Evolutionary conservation across 2,329 filamentous ascomycete genomes (phyloP).

Genomic region (Alternaria arbusti): DNA sequence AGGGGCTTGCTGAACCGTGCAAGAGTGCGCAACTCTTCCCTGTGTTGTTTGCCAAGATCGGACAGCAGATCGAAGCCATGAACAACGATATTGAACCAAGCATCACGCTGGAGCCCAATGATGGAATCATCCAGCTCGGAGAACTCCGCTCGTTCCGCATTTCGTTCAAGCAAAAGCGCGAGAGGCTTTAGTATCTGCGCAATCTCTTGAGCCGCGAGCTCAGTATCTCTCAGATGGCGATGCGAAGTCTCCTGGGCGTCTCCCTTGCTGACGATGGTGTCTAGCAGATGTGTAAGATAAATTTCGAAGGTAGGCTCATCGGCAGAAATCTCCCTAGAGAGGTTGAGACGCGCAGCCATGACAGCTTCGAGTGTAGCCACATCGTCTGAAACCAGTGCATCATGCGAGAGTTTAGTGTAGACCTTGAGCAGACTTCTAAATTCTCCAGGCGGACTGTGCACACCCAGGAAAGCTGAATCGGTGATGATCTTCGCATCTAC

Average conservation of each 20-base stretch:
- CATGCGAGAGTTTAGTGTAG: conserved; percentile 75
- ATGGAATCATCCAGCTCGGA: conserved; percentile 55
- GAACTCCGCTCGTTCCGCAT: conserved; percentile 65
- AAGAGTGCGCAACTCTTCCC: conserved; percentile 80
- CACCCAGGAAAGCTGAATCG: conserved; percentile 78
- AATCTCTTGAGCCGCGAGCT: conserved; percentile 86
- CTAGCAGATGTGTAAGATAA: conserved; percentile 83
- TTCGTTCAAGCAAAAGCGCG: conserved; percentile 76
- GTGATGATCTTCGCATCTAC: conserved; percentile 87
- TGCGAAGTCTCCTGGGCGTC: conserved; percentile 77
- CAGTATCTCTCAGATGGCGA: conserved; percentile 76
- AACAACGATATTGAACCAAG: conserved; percentile 97
- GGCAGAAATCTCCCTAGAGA: conserved; percentile 72
- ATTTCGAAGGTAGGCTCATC: conserved; percentile 80
- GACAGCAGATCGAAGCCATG: conserved; percentile 86
- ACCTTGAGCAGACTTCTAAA: conserved; percentile 86
- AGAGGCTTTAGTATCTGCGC: conserved; percentile 84
- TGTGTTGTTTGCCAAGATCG: conserved; percentile 72
- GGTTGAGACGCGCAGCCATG: conserved; percentile 77
- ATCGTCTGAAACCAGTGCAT: conserved; percentile 74
- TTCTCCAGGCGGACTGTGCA: conserved; percentile 79
- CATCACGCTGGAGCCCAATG: conserved; percentile 79
- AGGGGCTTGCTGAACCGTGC: conserved; percentile 87
- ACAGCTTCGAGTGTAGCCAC: conserved; percentile 74
- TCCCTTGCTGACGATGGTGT: conserved; percentile 87